A percentile compares a stretch with the other conserved stretches of the same genome.
Evolutionary conservation across 257 asterid species (phyloP).

Genomic region (Paulownia fortunei): DNA sequence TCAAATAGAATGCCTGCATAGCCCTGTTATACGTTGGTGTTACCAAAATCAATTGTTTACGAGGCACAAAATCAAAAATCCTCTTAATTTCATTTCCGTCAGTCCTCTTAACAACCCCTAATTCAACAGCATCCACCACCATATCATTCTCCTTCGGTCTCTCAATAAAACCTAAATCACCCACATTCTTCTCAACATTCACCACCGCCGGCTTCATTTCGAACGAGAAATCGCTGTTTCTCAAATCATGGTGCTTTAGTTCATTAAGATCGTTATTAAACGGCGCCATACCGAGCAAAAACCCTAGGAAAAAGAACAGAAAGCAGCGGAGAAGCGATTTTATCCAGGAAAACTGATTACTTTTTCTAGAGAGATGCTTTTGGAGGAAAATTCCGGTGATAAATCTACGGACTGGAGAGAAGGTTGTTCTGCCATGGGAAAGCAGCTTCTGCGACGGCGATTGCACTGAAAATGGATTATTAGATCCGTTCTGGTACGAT

Average conservation of each 20-base stretch:
- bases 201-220: constrained; percentile 49
- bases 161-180: constrained; percentile 36
- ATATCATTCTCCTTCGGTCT: constrained; percentile 40
- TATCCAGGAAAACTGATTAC: constrained; percentile 55
- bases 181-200: constrained; percentile 41
- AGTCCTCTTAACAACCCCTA: constrained; percentile 38
- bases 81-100: constrained; percentile 34
- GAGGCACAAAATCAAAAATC: constrained; percentile 47
- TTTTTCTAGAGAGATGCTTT: constrained; percentile 55
- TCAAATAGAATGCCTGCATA: constrained; percentile 75
- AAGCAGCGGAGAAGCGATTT: constrained; percentile 66
- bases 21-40: constrained; percentile 81
- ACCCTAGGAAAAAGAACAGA: constrained; percentile 74
- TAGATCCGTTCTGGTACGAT: constrained; percentile 66
- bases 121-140: constrained; percentile 49
- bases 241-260: constrained; percentile 45
- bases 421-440: constrained; percentile 50
- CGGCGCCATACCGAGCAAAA: constrained; percentile 82
- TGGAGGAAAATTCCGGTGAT: constrained; percentile 46
- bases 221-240: constrained; percentile 46
- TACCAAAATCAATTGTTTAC: constrained; percentile 75
- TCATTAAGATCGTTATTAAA: constrained; percentile 51
- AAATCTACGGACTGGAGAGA: constrained; percentile 63
- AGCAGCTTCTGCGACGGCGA: constrained; percentile 74
- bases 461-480: constrained; percentile 48